A percentile compares a stretch with the other conserved stretches of the same genome.
phyloP scores from a whole-genome alignment of 2,329 filamentous ascomycete species.

The Fusarium aywerte region DNA sequence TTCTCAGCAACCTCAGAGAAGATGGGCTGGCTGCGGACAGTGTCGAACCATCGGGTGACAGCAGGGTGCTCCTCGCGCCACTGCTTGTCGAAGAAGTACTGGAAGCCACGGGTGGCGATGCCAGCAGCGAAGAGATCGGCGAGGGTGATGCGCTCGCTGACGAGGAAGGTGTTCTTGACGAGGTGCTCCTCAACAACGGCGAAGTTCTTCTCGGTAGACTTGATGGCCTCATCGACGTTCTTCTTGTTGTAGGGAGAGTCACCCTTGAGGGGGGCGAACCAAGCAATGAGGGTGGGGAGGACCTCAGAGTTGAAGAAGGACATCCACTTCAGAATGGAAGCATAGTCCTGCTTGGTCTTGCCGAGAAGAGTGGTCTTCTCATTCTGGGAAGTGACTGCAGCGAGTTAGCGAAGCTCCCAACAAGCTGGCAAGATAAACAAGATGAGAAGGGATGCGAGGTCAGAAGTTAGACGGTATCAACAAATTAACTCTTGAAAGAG shows the following conservation, averaged over 20 bases:
- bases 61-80: slow-evolving; percentile 87
- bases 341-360: slow-evolving; percentile 99
- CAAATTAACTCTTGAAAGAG: slow-evolving; percentile 63
- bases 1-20: slow-evolving; percentile 83
- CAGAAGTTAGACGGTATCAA: slow-evolving; percentile 93
- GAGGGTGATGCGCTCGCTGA: slow-evolving; percentile 96
- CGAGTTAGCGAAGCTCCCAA: slow-evolving; percentile 50
- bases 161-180: slow-evolving; percentile 92
- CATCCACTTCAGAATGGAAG: slow-evolving; percentile 98
- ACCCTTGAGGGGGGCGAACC: slow-evolving; percentile 89
- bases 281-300: slow-evolving; percentile 76
- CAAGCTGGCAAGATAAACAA: slow-evolving; percentile 45
- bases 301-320: slow-evolving; percentile 95
- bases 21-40: slow-evolving; percentile 90
- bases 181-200: slow-evolving; percentile 87
- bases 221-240: slow-evolving; percentile 82
- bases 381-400: slow-evolving; percentile 94
- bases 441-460: slow-evolving; percentile 54
- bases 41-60: slow-evolving; percentile 93
- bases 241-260: slow-evolving; percentile 96
- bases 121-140: slow-evolving; percentile 88
- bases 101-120: slow-evolving; percentile 87
- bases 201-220: slow-evolving; percentile 74
- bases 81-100: slow-evolving; percentile 92
- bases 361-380: slow-evolving; percentile 99